Conservation (phyloP, 352 stramenopile genomes). For the Phytopythium litorale region DNA sequence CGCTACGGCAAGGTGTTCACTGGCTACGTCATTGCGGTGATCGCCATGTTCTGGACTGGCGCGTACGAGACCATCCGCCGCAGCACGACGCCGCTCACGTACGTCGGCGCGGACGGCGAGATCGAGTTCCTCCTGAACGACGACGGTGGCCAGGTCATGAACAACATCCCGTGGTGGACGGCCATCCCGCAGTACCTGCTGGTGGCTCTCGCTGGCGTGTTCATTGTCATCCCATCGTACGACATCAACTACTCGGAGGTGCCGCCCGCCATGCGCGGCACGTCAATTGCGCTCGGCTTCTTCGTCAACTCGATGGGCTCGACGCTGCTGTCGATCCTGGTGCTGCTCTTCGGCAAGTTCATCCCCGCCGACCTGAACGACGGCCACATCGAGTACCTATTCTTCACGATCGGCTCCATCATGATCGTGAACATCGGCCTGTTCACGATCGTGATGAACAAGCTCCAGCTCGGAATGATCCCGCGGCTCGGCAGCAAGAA, state of each 20-base stretch:
- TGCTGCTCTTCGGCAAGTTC: slow-evolving; percentile 48
- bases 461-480: slow-evolving; percentile 22
- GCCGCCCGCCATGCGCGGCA: slow-evolving; percentile 21
- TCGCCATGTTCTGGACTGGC: slow-evolving; percentile 35
- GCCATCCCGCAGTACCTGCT: slow-evolving; percentile 41
- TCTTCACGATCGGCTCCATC: slow-evolving; percentile 23
- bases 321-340: slow-evolving; percentile 42
- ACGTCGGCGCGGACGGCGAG: slow-evolving; percentile 10
- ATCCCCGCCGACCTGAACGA: slow-evolving; percentile 46
- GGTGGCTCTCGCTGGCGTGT: slow-evolving; percentile 26
- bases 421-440: slow-evolving; percentile 30
- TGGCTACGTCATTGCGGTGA: slow-evolving; percentile 25
- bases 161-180: slow-evolving; percentile 33
- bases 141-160: slow-evolving; percentile 25
- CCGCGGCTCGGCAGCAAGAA: slow-evolving; percentile 6
- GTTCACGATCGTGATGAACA: slow-evolving; percentile 28
- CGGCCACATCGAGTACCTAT: slow-evolving; percentile 41
- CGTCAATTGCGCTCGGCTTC: slow-evolving; percentile 26
- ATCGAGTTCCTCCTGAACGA: slow-evolving; percentile 23
- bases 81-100: slow-evolving; percentile 11
- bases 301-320: slow-evolving; percentile 44
- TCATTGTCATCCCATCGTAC: slow-evolving; percentile 39
- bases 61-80: slow-evolving; percentile 26
- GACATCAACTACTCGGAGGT: slow-evolving; percentile 35
- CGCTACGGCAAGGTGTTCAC: slow-evolving; percentile 30